Base-by-base conservation (phyloP, 2,329 filamentous ascomycete genomes). In the Trichoderma endophyticum region DNA sequence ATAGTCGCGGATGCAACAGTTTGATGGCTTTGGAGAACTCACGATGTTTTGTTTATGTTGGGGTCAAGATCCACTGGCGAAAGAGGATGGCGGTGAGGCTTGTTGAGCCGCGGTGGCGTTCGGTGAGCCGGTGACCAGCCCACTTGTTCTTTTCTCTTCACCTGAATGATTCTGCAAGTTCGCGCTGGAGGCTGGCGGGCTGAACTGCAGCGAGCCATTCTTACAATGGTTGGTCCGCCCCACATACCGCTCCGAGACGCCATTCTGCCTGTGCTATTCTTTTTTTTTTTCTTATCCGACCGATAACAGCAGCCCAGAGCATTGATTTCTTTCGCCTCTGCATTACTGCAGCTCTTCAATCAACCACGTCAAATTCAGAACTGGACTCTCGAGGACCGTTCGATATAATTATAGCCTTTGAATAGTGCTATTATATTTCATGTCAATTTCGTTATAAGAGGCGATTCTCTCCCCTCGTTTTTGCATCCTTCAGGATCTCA, bases 161-260 rank as follows among this genome's bases (percentile, higher is more conserved):
- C 78, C 78, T 79, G 76, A 77, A 77, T 79, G 77, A 77, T 79
- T 80, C 80, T 79, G 78, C 32, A 43, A 51, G 56, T 39, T 69
- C 48, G 21, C 30, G 24, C 48, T 56, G 28, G 24, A 28, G 32
- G 36, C 26, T 30, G 18, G 56, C 2, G 15, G 28, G 26, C 57
- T 60, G 28, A 60, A 34, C 0, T 60, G 57, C 57, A 34, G 57
- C 57, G 28, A 34, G 8, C 57, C 57, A 32, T 60, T 60, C 57
- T 28, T 11, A 21, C 11, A 32, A 3, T n/a, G 18, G 57, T 30
- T 60, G 30, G 30, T 14, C 4, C 9, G 30, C 57, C 28, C 57
- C 57, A 21, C 32, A 30, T 60, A n/a, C 57, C 57, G 57, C 28
- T 11, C 48, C 6, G 30, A 30, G 30, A 21, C 28, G 57, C 57